Base-by-base conservation (phyloP, 2,329 filamentous ascomycete genomes). In the Apiospora hydei region DNA sequence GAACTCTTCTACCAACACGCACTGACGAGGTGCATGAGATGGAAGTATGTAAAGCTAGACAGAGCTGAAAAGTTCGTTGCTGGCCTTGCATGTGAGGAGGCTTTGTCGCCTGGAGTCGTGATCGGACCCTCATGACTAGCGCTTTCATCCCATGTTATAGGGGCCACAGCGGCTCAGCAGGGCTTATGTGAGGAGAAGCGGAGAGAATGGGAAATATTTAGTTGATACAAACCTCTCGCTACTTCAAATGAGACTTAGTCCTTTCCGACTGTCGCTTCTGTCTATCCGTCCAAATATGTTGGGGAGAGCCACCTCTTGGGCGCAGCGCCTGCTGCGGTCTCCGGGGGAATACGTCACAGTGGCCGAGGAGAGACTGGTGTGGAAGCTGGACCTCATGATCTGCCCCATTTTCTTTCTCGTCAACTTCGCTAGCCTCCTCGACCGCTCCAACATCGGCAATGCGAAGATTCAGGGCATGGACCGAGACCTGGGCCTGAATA, bases 311-410 rank as follows among this genome's bases (percentile, higher is more conserved):
- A 41, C 18, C 57, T 64, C 34, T 4, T 64, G 57, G 57, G 18
- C 16, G 21, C 57, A 21, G 18, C 57, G 57, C 21, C 18, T 21
- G 57, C 34, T 64, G 34, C 57, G 18, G 34, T 41, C 34, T 34
- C 53, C 30, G 1, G 57, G 34, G 34, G 57, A 64, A 18, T 64
- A 41, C 21, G 34, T 64, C 34, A 64, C 57, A 6, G 73, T 74
- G 66, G 80, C 79, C 26, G 83, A 84, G 76, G 76, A 77, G 16
- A 79, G 76, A 53, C 78, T 85, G 4, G 72, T 84, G 21, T 75
- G 76, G 73, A 86, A 85, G 78, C 80, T 85, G 44, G 84, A 86
- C 72, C 74, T 83, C 5, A 78, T 79, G 72, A 79, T 85, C 70
- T 83, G 80, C 61, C 84, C 84, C 1, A 78, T 82, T 41, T 79